Percentiles rank a stretch among this genome's conserved stretches.
Conservation (phyloP, 768 basidiomycete species). For the Mycena metata region DNA sequence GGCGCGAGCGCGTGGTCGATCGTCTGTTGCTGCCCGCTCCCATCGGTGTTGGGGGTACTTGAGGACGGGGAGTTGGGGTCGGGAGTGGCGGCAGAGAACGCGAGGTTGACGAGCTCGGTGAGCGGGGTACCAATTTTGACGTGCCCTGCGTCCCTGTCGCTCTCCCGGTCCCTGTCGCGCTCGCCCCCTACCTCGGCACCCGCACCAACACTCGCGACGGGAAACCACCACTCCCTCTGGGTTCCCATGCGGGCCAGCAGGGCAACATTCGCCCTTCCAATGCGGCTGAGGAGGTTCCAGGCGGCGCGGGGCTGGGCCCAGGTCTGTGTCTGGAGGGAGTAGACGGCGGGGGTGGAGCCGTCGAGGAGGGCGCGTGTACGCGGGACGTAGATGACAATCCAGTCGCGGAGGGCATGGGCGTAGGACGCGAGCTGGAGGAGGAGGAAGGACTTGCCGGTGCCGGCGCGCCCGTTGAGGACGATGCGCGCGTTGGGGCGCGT, state of each 20-base stretch:
- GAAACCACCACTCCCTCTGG: too few relatives aligned
- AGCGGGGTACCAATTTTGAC: slow-evolving; percentile 63
- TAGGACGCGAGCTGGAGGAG: slow-evolving; percentile 84
- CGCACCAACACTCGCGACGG: too few relatives aligned
- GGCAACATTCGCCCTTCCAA: slow-evolving; percentile 69
- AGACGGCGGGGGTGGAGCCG: slow-evolving; percentile 78
- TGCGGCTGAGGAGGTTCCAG: slow-evolving; percentile 71
- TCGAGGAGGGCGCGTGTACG: slow-evolving; percentile 70
- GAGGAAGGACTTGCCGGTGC: slow-evolving; percentile 86
- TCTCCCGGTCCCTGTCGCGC: too few relatives aligned
- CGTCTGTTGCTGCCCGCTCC: not conserved
- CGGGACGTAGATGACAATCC: slow-evolving; percentile 92
- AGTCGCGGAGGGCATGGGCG: slow-evolving; percentile 62
- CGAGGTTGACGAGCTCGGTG: slow-evolving; percentile 68
- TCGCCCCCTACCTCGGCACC: too few relatives aligned
- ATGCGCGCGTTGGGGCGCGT: slow-evolving; percentile 55
- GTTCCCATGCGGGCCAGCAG: slow-evolving; percentile 58
- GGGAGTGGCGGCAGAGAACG: slow-evolving; percentile 67
- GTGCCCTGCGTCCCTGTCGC: too few relatives aligned
- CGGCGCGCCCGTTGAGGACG: slow-evolving; percentile 65
- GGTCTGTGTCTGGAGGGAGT: slow-evolving; percentile 81
- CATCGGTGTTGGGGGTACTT: too few relatives aligned
- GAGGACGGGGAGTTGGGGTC: slow-evolving; percentile 32
- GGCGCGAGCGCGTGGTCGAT: slow-evolving; percentile 56
- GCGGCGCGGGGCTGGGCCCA: slow-evolving; percentile 81